Evolutionary conservation across 73 alveolate species (phyloP).

Genomic region (Paramecium biaurelia): DNA sequence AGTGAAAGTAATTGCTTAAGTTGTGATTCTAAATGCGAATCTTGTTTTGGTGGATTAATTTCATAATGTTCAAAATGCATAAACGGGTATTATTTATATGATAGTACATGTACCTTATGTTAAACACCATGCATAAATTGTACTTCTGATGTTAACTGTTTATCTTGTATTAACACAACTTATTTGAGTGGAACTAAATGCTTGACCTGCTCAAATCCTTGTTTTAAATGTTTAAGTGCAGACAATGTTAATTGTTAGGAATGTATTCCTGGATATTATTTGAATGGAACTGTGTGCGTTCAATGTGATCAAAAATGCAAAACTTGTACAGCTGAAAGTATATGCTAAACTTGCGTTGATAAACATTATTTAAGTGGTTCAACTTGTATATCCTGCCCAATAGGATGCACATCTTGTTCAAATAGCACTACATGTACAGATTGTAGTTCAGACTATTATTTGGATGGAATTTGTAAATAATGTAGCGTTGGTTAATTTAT

Average conservation of each 20-base stretch:
- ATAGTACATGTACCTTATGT: not conserved
- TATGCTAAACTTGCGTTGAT: not conserved
- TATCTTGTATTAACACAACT: not conserved
- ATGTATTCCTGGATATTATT: not conserved
- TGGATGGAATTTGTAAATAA: not conserved
- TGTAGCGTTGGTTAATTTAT: not conserved
- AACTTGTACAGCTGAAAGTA: not conserved
- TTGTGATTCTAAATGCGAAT: not conserved
- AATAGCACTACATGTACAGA: not conserved
- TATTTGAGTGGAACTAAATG: constrained; percentile 8
- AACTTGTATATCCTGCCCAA: not conserved
- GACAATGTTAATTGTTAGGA: not conserved
- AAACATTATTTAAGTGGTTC: not conserved
- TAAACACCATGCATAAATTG: not conserved
- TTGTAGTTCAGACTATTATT: not conserved
- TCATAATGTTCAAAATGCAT: not conserved
- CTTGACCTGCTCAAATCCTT: not conserved
- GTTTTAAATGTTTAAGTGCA: not conserved
- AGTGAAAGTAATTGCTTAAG: not conserved
- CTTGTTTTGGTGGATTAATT: not conserved
- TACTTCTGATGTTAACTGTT: not conserved
- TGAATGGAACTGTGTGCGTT: not conserved
- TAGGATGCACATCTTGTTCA: constrained; percentile 44
- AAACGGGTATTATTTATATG: not conserved
- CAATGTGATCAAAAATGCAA: not conserved